phyloP scores from a whole-genome alignment of 148 eudicot species.

The Fagopyrum tataricum region DNA sequence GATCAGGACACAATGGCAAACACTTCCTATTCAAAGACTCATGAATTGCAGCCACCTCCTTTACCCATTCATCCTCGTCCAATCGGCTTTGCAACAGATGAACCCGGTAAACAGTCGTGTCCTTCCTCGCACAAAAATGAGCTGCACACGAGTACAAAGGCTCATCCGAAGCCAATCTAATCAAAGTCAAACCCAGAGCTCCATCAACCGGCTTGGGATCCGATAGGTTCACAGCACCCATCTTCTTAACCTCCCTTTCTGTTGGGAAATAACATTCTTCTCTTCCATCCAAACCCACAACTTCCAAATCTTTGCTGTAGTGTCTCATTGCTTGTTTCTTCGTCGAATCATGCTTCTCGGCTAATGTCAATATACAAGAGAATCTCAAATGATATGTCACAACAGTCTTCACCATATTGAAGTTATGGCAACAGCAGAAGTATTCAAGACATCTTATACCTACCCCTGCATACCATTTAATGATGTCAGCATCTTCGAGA shows the following conservation, averaged over 20 bases:
- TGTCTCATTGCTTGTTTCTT: constrained; percentile 70
- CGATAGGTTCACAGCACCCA: constrained; percentile 58
- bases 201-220: constrained; percentile 94
- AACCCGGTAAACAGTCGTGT: constrained; percentile 56
- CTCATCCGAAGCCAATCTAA: constrained; percentile 66
- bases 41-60: constrained; percentile 54
- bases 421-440: constrained; percentile 79
- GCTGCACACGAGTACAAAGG: constrained; percentile 53
- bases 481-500: constrained; percentile 70
- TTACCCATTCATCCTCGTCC: constrained; percentile 47
- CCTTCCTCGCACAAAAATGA: constrained; percentile 67
- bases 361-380: constrained; percentile 79
- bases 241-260: constrained; percentile 65
- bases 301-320: constrained; percentile 72
- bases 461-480: constrained; percentile 89
- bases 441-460: constrained; percentile 88
- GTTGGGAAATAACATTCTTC: constrained; percentile 64
- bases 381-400: constrained; percentile 80
- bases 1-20: constrained; percentile 60
- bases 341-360: constrained; percentile 85
- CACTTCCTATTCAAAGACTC: constrained; percentile 51
- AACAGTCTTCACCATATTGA: constrained; percentile 54
- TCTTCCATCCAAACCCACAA: constrained; percentile 34
- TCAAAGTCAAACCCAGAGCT: constrained; percentile 42
- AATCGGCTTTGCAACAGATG: constrained; percentile 46